Conservation (phyloP, 2,329 filamentous ascomycete genomes). For the Penicillium fuscoglaucum region DNA sequence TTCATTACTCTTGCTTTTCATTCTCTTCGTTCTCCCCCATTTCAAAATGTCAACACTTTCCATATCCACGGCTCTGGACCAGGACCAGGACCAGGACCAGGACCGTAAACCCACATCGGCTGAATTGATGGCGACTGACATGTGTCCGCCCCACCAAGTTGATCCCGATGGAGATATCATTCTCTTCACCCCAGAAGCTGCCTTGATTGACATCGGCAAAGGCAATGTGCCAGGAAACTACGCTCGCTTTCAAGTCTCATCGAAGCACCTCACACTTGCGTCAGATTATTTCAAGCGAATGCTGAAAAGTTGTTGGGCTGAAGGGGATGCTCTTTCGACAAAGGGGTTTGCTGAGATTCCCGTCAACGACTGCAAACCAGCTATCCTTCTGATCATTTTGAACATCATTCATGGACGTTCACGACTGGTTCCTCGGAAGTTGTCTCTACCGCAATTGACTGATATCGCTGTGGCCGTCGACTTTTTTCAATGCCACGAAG, state of each 20-base stretch:
- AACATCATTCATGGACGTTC: not conserved
- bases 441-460: not conserved
- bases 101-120: not conserved
- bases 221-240: not conserved
- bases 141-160: not conserved
- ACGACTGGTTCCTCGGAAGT: not conserved
- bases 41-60: not conserved
- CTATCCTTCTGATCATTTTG: not conserved
- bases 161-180: slow-evolving; percentile 6
- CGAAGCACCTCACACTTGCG: not conserved
- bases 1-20: no score
- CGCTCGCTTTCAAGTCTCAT: slow-evolving; percentile 1
- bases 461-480: not conserved
- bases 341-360: not conserved
- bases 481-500: not conserved
- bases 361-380: not conserved
- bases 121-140: not conserved
- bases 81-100: not conserved
- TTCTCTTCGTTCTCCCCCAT: not conserved
- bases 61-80: not conserved
- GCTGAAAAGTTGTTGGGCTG: not conserved
- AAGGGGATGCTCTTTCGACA: not conserved
- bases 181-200: not conserved
- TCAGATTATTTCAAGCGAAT: not conserved
- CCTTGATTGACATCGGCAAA: not conserved